Evolutionary conservation across 2,329 filamentous ascomycete species (phyloP), one percentile per base, ranked within the genome.

Genomic region (Aspergillus aculeatinus): DNA sequence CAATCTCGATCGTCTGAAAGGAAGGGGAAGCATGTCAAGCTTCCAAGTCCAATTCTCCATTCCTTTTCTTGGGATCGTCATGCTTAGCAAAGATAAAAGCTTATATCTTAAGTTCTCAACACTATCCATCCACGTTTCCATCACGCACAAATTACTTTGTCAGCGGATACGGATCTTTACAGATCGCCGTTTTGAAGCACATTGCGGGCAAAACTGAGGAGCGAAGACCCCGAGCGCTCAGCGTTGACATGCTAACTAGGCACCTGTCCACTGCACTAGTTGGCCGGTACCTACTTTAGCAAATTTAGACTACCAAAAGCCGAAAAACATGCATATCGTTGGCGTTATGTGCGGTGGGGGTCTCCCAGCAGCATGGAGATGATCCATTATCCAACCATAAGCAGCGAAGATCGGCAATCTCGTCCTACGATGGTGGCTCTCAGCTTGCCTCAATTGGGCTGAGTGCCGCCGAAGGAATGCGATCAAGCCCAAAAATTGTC

Each of bases 351-450:
- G 16, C 16, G 16, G 39, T 44, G 39, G 39, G 39, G 39, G 27
- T 29, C 9, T 44, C 16, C 7, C 16, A 6, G 10, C 39, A 44
- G 39, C 39, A 31, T 48, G 27, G 27, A 55, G 53, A 9, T 27
- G 19, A 48, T 48, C 44, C 53, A 35, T 33, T n/a, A 25, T 44
- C 31, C 39, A 14, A n/a, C 52, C 39, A 29, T 5, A 55, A 33
- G n/a, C 44, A 55, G 53, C 25, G 25, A 48, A 23, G 53, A 55
- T 55, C 42, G 48, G 42, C 53, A 48, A 47, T 48, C 53, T 11
- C 19, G n/a, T 25, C 29, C 42, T 31, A 29, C 53, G 44, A 55
- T 55, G 48, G 44, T 55, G 42, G 39, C 23, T 48, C 42, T 23
- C 23, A 25, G 27, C 44, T 55, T 55, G 27, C 3, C 53, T 31